Evolutionary conservation across 1,284 basidiomycete species (phyloP).

Genomic region (Lentinula novae-zelandiae): DNA sequence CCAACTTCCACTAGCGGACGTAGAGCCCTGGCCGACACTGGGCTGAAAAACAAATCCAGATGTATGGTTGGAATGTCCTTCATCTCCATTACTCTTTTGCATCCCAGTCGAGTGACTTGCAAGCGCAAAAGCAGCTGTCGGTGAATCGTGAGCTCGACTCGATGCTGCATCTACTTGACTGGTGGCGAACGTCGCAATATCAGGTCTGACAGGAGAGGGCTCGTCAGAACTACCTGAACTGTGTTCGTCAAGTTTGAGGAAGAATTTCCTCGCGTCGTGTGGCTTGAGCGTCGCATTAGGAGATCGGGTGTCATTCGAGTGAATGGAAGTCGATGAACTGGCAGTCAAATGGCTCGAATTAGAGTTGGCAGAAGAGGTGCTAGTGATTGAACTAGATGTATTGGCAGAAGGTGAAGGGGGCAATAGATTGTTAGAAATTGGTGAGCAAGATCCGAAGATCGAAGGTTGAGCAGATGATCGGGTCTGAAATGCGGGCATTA

Average conservation of each 20-base stretch:
- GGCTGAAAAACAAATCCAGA: background rate
- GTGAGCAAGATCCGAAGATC: background rate
- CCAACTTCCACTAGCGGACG: constrained; percentile 4
- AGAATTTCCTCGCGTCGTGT: constrained; percentile 8
- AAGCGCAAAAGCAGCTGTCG: background rate
- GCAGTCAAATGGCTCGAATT: constrained; percentile 5
- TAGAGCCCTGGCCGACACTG: background rate
- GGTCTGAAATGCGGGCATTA: background rate
- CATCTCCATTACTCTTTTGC: background rate
- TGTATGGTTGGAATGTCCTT: background rate
- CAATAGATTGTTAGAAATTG: background rate
- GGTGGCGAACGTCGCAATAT: background rate
- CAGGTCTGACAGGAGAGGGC: constrained; percentile 2
- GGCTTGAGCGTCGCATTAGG: constrained; percentile 7
- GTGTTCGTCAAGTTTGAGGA: constrained; percentile 1
- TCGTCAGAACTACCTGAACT: constrained; percentile 8
- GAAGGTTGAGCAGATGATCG: background rate
- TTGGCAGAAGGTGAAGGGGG: constrained; percentile 4
- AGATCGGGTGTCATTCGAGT: constrained; percentile 1
- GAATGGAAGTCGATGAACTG: constrained; percentile 2
- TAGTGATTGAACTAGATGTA: constrained; percentile 6
- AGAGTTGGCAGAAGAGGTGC: constrained; percentile 3
- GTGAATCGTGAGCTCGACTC: background rate
- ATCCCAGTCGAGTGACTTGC: background rate
- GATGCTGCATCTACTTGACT: background rate